Percentiles rank a stretch among this genome's conserved stretches.
These are phyloP conservation scores for Umbellularia californica DNA, from an alignment of 164 flowering plant genomes.

Conservation along the genomic window DNA sequence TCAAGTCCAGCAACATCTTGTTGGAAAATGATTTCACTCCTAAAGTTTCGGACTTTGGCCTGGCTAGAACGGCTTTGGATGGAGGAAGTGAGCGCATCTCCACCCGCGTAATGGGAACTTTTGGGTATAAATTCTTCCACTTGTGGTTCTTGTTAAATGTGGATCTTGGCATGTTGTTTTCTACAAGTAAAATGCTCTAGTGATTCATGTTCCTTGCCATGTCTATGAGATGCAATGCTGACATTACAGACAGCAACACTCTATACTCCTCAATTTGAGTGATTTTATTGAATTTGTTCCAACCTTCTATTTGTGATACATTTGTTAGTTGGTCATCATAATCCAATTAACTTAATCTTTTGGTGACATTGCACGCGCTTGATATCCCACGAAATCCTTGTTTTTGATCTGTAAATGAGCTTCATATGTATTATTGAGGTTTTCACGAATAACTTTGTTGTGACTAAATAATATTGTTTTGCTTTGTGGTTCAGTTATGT, in stretches of 20 bases:
- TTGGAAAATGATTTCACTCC: slow-evolving; percentile 91
- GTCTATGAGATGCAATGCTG: too few relatives aligned
- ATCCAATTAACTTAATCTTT: too few relatives aligned
- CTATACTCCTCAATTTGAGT: too few relatives aligned
- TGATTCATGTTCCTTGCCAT: too few relatives aligned
- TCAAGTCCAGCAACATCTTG: slow-evolving; percentile 91
- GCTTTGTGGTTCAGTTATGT: slow-evolving; percentile 59
- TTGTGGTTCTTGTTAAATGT: background rate
- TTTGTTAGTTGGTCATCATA: too few relatives aligned
- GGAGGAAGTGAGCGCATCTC: slow-evolving; percentile 61
- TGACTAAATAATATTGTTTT: background rate
- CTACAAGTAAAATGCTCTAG: too few relatives aligned
- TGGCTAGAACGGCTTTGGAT: slow-evolving; percentile 89
- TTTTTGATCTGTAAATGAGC: background rate
- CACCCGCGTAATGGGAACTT: slow-evolving; percentile 87
- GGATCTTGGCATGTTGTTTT: too few relatives aligned
- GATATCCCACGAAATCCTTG: background rate
- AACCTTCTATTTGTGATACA: too few relatives aligned
- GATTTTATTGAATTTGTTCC: too few relatives aligned
- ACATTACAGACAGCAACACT: too few relatives aligned
- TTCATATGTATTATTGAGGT: background rate
- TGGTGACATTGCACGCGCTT: too few relatives aligned
- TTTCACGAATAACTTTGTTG: background rate
- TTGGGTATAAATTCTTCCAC: slow-evolving; percentile 43
- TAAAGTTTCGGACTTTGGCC: slow-evolving; percentile 95